phyloP scores from a whole-genome alignment of 75 land plant genomes.

The Azolla pinnata region DNA sequence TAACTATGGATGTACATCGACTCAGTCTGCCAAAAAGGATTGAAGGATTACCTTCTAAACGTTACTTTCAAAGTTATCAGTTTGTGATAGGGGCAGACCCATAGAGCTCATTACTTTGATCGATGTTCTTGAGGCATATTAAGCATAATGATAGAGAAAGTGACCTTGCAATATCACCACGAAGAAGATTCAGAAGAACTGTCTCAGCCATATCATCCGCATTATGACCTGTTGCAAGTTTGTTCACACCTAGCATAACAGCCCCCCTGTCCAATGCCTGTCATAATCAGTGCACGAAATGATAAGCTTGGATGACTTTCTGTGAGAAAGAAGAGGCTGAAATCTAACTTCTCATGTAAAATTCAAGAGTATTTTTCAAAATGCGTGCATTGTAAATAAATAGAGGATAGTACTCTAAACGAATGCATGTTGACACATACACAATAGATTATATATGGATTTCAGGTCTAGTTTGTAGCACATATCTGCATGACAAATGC shows the following conservation, averaged over 20 bases:
- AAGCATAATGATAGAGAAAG: background rate
- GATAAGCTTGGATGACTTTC: background rate
- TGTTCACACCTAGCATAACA: slow-evolving; percentile 73
- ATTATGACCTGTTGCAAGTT: slow-evolving; percentile 93
- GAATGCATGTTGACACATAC: background rate
- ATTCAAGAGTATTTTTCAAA: background rate
- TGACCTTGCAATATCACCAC: slow-evolving; percentile 97
- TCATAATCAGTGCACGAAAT: slow-evolving; percentile 1
- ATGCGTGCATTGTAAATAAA: background rate
- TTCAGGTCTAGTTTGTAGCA: background rate
- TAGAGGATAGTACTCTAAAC: background rate
- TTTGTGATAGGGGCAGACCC: no score
- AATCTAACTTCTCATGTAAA: background rate
- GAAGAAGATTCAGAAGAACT: slow-evolving; percentile 81
- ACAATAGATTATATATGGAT: background rate
- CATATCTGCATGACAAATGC: background rate
- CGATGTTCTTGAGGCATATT: no score
- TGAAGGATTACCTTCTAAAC: slow-evolving; percentile 3
- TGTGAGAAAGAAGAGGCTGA: background rate
- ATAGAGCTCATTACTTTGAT: background rate
- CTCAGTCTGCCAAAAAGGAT: slow-evolving; percentile 39
- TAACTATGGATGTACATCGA: slow-evolving; percentile 83
- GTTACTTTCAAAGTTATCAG: no score
- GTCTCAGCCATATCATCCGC: slow-evolving; percentile 99
- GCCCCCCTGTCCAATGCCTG: slow-evolving; percentile 98